Percentiles rank a stretch among this genome's conserved stretches.
Evolutionary conservation across 2,329 filamentous ascomycete species (phyloP).

Genomic region (Pseudogymnoascus sp.): DNA sequence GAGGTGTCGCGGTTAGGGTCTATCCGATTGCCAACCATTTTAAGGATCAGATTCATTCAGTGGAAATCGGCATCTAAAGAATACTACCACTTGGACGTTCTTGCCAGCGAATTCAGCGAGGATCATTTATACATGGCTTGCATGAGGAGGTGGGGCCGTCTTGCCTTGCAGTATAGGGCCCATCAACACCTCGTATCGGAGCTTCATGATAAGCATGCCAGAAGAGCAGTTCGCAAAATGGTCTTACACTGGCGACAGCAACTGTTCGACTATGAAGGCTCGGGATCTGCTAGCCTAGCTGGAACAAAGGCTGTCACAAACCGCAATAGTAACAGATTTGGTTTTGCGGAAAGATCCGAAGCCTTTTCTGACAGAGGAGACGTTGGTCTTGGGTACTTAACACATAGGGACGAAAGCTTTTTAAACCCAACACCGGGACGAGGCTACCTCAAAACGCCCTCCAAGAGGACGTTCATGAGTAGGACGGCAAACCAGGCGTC

Average conservation of each 20-base stretch:
- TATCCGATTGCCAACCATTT: conserved; percentile 18
- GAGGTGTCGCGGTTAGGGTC: conserved; percentile 24
- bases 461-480: conserved; percentile 39
- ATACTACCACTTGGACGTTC: conserved; percentile 22
- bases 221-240: conserved; percentile 28
- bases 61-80: conserved; percentile 23
- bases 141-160: conserved; percentile 28
- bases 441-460: conserved; percentile 36
- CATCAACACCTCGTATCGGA: conserved; percentile 24
- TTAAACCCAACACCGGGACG: conserved; percentile 21
- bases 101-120: conserved; percentile 25
- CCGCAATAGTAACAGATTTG: background rate
- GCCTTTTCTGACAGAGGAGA: conserved; percentile 27
- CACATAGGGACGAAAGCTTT: conserved; percentile 18
- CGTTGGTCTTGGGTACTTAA: conserved; percentile 21
- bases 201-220: conserved; percentile 27
- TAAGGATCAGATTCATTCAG: conserved; percentile 21
- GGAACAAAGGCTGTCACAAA: background rate
- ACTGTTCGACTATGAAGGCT: background rate
- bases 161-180: conserved; percentile 23
- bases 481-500: conserved; percentile 34
- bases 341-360: conserved; percentile 17
- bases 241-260: conserved; percentile 28
- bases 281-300: background rate
- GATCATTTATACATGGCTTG: conserved; percentile 18